Evolutionary conservation across 139 green algal species (phyloP).

Genomic region (Chlamydomonas sp.): DNA sequence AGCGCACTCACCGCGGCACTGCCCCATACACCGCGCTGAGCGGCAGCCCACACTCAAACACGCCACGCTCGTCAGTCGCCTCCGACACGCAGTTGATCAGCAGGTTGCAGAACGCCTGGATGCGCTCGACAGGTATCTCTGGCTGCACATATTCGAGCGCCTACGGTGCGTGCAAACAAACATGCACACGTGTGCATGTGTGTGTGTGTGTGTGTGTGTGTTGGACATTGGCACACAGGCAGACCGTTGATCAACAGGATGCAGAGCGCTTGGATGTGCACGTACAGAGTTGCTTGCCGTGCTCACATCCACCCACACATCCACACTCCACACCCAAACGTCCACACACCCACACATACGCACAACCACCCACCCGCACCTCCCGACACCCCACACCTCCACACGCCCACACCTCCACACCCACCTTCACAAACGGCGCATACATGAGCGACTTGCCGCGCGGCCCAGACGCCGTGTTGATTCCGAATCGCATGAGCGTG

Average conservation of each 20-base stretch:
- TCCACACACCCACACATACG: neutral
- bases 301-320: neutral
- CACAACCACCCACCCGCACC: too few relatives aligned
- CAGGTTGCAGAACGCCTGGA: neutral
- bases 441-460: neutral
- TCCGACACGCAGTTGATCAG: neutral
- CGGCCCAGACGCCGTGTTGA: neutral
- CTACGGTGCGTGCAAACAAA: too few relatives aligned
- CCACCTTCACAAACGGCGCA: conserved; percentile 1
- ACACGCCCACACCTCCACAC: neutral
- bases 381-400: neutral
- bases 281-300: neutral
- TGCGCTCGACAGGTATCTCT: neutral
- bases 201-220: neutral
- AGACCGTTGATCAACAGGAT: neutral
- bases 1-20: too few relatives aligned
- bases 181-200: too few relatives aligned
- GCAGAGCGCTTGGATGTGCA: neutral
- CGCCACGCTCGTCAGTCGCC: too few relatives aligned
- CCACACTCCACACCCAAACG: neutral
- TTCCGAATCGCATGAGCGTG: neutral
- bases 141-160: neutral
- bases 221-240: neutral
- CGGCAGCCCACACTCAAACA: too few relatives aligned
- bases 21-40: too few relatives aligned